phyloP scores from a whole-genome alignment of 805 yeast genomes.

The Zygoascus bituminiphila region DNA sequence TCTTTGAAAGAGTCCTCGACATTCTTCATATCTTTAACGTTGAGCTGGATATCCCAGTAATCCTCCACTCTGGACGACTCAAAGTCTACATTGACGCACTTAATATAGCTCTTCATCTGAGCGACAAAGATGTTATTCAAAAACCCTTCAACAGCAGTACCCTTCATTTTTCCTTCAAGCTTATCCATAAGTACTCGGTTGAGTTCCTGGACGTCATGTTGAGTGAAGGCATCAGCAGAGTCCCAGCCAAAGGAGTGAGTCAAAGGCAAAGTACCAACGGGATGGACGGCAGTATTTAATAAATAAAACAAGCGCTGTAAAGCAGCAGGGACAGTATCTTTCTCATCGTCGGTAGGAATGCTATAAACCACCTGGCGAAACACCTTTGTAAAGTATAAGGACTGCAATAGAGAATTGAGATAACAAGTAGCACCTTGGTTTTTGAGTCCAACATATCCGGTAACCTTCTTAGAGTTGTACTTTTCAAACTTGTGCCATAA shows the following conservation, averaged over 20 bases:
- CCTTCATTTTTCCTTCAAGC: conserved; percentile 84
- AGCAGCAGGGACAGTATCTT: conserved; percentile 66
- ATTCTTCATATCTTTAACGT: conserved; percentile 74
- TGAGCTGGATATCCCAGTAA: conserved; percentile 96
- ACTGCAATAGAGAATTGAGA: conserved; percentile 83
- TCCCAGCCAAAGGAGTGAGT: conserved; percentile 98
- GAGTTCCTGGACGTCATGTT: conserved; percentile 96
- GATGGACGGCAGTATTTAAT: conserved; percentile 60
- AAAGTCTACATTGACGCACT: conserved; percentile 86
- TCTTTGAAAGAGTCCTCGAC: conserved; percentile 72
- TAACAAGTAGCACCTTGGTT: conserved; percentile 99
- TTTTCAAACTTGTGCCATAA: conserved; percentile 83
- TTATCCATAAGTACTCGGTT: conserved; percentile 93
- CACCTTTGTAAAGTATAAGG: conserved; percentile 74
- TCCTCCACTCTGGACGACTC: conserved; percentile 90
- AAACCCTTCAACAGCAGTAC: conserved; percentile 67
- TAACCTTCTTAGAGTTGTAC: conserved; percentile 69
- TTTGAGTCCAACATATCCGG: conserved; percentile 87
- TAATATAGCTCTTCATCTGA: conserved; percentile 89
- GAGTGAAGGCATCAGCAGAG: conserved; percentile 87
- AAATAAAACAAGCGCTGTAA: conserved; percentile 82
- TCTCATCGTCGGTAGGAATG: conserved; percentile 70
- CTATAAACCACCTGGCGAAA: conserved; percentile 82
- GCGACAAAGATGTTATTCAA: conserved; percentile 86
- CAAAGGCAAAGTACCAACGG: conserved; percentile 78